These are phyloP conservation scores for Actinomortierella wolfii DNA, from an alignment of 371 early-diverging fungal genomes.

Conservation along the genomic window DNA sequence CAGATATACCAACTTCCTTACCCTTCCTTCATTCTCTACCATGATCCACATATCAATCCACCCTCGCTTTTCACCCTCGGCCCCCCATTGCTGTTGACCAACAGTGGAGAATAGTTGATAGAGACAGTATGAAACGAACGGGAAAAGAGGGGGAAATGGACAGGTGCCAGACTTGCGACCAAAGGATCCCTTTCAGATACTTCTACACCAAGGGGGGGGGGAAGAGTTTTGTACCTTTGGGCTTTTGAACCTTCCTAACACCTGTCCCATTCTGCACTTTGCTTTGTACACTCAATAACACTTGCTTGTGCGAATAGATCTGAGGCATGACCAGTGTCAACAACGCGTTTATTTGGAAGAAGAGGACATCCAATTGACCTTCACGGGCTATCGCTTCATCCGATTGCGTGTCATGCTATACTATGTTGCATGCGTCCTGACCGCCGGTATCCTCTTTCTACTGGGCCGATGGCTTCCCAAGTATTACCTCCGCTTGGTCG, in stretches of 20 bases:
- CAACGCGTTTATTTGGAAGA: conserved; percentile 39
- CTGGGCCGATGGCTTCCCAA: conserved; percentile 86
- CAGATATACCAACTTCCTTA: too few relatives aligned
- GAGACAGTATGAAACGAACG: not conserved
- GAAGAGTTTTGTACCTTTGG: too few relatives aligned
- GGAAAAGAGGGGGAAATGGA: not conserved
- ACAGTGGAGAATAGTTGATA: too few relatives aligned
- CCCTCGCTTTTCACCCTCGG: too few relatives aligned
- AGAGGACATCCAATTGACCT: conserved; percentile 57
- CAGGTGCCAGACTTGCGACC: not conserved
- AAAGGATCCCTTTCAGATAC: not conserved
- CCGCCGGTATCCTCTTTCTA: conserved; percentile 76
- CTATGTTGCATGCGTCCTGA: conserved; percentile 63
- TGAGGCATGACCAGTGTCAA: conserved; percentile 7
- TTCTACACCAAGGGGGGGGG: too few relatives aligned
- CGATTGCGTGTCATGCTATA: conserved; percentile 56
- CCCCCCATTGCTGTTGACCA: too few relatives aligned
- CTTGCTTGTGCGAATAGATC: conserved; percentile 2
- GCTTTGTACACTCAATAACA: too few relatives aligned
- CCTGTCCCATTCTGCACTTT: too few relatives aligned
- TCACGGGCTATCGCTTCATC: conserved; percentile 68
- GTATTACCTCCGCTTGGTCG: conserved; percentile 72
- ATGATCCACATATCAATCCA: too few relatives aligned
- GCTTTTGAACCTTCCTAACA: too few relatives aligned
- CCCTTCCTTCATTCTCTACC: too few relatives aligned